Base-by-base conservation (phyloP, 495 filamentous ascomycete genomes). In the Daldinia vernicosa region DNA sequence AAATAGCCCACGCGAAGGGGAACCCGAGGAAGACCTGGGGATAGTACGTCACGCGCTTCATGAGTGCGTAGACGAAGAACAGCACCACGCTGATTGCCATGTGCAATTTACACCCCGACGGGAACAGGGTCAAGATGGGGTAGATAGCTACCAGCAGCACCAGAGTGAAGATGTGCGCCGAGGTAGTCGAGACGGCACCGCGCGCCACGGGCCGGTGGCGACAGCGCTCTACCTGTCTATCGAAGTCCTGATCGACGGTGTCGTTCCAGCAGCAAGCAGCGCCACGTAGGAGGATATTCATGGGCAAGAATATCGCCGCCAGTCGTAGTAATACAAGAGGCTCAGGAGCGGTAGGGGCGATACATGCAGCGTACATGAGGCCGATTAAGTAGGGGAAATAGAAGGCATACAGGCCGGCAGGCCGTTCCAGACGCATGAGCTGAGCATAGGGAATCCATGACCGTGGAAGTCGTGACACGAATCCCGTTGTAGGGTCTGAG, bases 121-220 rank as follows among this genome's bases (percentile, higher is more conserved):
- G 73, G 58, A 65, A 61, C 7, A 9, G 2, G 1, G 24, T 24
- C 5, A 72, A 15, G 43, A 47, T 47, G 17, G 43, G 43, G 43
- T 47, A 47, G 17, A 47, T 47, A 6, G 43, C 43, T 11, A 19
- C 43, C 3, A 47, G 17, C 19, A 47, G 43, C 43, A 19, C 7
- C 2, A 22, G 9, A 7, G 73, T 76, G 50, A 81, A 83, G 6
- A 79, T 33, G 53, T 80, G 63, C 0, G 74, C 81, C 15, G 76
- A 55, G 0, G 61, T 59, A 5, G 76, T 72, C 0, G 77, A 72
- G 6, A 87, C 76, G 8, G 84, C 84, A 0, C 84, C 80, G 0
- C 84, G 79, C 0, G 85, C 81, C 15, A 87, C 77, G 2, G 83
- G 84, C 3, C 84, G 79, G 40, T 76, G 63, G 2, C 74, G 69